Percentiles rank a stretch among this genome's conserved stretches.
Evolutionary conservation across 2,329 filamentous ascomycete genomes (phyloP).

Genomic region (Fusarium chaquense): DNA sequence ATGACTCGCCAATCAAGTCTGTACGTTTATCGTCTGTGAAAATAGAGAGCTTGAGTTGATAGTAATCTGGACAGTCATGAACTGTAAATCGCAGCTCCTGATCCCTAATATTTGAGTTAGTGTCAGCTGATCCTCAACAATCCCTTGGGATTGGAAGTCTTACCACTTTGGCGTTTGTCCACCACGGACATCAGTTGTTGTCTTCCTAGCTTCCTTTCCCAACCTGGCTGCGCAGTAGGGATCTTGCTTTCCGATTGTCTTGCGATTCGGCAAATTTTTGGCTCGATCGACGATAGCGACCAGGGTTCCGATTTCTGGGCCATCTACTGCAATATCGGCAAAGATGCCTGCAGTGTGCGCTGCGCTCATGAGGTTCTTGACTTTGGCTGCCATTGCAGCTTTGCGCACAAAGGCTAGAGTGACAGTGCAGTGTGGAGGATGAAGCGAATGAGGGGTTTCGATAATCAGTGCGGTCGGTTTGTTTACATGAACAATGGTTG

Average conservation of each 20-base stretch:
- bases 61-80: conserved; percentile 96
- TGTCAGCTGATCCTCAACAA: not conserved
- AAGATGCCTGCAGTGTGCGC: conserved; percentile 93
- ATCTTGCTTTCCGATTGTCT: conserved; percentile 98
- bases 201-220: conserved; percentile 98
- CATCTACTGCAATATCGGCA: conserved; percentile 92
- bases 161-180: conserved; percentile 97
- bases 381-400: conserved; percentile 63
- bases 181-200: conserved; percentile 90
- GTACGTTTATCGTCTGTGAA: conserved; percentile 99
- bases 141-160: conserved; percentile 20
- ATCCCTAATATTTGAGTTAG: conserved; percentile 74
- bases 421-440: not conserved
- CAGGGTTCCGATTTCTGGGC: conserved; percentile 91
- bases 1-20: conserved; percentile 94
- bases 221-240: conserved; percentile 94
- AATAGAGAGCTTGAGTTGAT: conserved; percentile 92
- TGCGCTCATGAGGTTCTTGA: conserved; percentile 69
- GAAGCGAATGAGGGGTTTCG: conserved; percentile 6
- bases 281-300: conserved; percentile 93
- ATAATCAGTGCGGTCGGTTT: conserved; percentile 30
- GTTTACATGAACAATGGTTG: conserved; percentile 46
- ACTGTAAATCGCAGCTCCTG: conserved; percentile 96
- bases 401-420: conserved; percentile 16
- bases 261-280: conserved; percentile 96